Evolutionary conservation across 2,329 filamentous ascomycete species (phyloP), one percentile per base, ranked within the genome.

Genomic region (Aspergillus sojae): DNA sequence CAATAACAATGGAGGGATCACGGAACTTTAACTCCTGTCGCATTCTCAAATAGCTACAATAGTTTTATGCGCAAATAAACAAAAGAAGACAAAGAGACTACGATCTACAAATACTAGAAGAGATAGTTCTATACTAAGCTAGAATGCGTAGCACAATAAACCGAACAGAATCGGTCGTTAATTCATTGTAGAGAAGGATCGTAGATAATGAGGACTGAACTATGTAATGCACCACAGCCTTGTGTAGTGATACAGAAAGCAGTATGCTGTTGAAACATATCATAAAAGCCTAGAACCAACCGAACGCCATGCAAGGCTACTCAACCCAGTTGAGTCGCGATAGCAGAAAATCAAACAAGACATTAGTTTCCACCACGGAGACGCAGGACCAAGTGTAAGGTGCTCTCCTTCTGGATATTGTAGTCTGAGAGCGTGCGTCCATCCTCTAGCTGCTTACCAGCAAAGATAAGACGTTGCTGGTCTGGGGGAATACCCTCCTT

Each of bases 401-500:
- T 89, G 60, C 83, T 86, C 80, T 89, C 87, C 83, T 87, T 87
- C 75, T 84, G 82, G 61, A 84, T 84, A 69, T 84, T 84, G 74
- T 84, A 90, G 72, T 84, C 82, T 39, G 80, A 82, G 28, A 84
- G 75, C 54, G 82, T 84, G 28, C 82, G 79, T 11, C 82, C 82
- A 66, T 84, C 82, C 67, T 84, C 82, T 57, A 84, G 71, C 79
- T 90, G 88, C 83, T 90, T 90, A 71, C 88, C 88, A 71, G 88
- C 88, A 68, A 90, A 90, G 74, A 91, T 90, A 60, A 90, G 81
- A 76, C 88, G 86, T 77, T 90, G 88, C 76, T 91, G 88, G 74
- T 91, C 88, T 41, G 88, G 88, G 32, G 88, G 88, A 60, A 91
- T 90, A 50, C 88, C 88, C 78, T 94, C 91, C 86, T 94, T 94